These are phyloP conservation scores for Calvatia gigantea DNA, from an alignment of 768 basidiomycete genomes.

Conservation along the genomic window DNA sequence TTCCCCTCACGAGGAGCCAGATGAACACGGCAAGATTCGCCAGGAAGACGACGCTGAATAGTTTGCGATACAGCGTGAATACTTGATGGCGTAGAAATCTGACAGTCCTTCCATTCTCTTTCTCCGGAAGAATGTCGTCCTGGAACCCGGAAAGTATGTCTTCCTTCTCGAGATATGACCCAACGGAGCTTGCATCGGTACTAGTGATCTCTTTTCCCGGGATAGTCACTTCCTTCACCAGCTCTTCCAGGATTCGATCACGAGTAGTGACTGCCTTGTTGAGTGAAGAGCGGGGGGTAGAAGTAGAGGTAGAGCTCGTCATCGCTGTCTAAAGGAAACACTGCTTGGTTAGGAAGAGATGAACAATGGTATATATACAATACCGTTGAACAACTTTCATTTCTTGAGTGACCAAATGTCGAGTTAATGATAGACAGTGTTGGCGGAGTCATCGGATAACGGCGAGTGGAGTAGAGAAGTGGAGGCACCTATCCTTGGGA, in stretches of 20 bases:
- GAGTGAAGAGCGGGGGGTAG: not conserved
- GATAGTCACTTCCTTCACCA: not conserved
- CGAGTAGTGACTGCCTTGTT: not conserved
- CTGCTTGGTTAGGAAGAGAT: not conserved
- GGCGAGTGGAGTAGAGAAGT: not conserved
- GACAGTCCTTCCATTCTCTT: not conserved
- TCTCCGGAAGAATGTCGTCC: slow-evolving; percentile 3
- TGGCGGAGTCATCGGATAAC: not conserved
- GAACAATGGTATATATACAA: not conserved
- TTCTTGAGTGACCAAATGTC: not conserved
- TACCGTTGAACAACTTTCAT: not conserved
- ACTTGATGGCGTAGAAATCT: slow-evolving; percentile 44
- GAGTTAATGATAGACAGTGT: not conserved
- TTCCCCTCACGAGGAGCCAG: slow-evolving; percentile 29
- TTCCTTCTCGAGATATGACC: not conserved
- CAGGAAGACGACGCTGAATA: slow-evolving; percentile 55
- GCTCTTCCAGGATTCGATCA: not conserved
- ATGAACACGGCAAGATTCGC: slow-evolving; percentile 53
- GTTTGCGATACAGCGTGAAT: slow-evolving; percentile 53
- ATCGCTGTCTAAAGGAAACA: not conserved
- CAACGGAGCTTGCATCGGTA: not conserved
- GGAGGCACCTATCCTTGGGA: not conserved
- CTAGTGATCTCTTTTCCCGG: not conserved
- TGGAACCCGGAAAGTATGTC: slow-evolving; percentile 2
- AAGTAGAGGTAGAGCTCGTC: not conserved